Base-by-base conservation (phyloP, 148 eudicot genomes). In the Camellia lanceoleosa region DNA sequence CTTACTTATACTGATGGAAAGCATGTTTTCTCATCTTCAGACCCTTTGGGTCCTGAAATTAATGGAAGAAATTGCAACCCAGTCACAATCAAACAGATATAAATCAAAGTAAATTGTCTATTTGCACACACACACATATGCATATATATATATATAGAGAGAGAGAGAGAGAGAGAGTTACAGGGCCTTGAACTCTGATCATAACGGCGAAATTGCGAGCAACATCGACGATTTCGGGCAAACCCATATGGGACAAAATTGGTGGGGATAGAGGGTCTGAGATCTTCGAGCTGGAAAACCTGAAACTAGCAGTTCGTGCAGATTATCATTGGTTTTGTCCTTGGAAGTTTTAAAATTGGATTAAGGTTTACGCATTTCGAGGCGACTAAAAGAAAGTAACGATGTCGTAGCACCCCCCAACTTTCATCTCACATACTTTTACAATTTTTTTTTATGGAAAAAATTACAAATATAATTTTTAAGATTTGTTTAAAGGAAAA, bases 11-110 rank as follows among this genome's bases (percentile, higher is more conserved):
- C 23, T 87, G 92, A 56, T 95, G 99, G 82, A 92, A 95, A 79
- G 99, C 99, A 74, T 92, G 97, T 20, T 88, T 93, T 86, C 89
- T 87, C 94, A 93, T 90, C 91, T 95, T 95, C 58, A 95, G 78
- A 38, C 99, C 94, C 81, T 93, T 95, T 38, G 99, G 99, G 82
- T 95, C 98, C 98, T 95, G 91, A 76, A 81, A 80, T 71, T 65
- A 20, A 80, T 49, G 59, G 67, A 7, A n/a, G 38, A 78, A 8
- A 9, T 60, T 9, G 9, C 11, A 52, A 75, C 79, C 69, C 75
- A 58, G 3, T 41, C 15, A 6, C 14, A 42, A 63, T 9, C 12
- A 64, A 73, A 20, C 23, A 12, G 3, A 38, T 41, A 54, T 41
- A 23, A 55, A 44, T 18, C 2, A 49, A n/a, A 13, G 10, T 6